Percentiles rank a stretch among this genome's conserved stretches.
These are phyloP conservation scores for Hyparrhenia diplandra DNA, from an alignment of 176 grass and related monocot genomes.

Conservation along the genomic window DNA sequence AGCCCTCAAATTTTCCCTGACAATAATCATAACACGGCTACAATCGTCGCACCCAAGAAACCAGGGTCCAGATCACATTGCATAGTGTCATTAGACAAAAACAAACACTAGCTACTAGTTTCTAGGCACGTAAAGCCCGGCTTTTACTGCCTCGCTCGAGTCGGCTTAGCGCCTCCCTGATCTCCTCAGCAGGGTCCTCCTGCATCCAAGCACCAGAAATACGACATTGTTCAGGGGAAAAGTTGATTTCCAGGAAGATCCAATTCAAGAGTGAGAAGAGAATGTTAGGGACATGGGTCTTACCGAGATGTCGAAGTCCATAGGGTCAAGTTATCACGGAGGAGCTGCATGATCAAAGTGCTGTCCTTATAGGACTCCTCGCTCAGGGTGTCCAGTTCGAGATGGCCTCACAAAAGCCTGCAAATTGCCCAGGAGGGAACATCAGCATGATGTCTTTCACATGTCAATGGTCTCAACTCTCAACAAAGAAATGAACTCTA, in stretches of 20 bases:
- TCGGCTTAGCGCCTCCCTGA: slow-evolving; percentile 42
- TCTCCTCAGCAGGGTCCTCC: slow-evolving; percentile 52
- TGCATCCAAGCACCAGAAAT: background rate
- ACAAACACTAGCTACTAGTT: slow-evolving; percentile 38
- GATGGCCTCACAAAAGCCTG: slow-evolving; percentile 88
- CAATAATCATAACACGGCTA: slow-evolving; percentile 36
- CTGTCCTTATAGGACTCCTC: slow-evolving; percentile 95
- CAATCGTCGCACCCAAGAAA: slow-evolving; percentile 19
- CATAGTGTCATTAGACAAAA: slow-evolving; percentile 37
- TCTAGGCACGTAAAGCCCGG: slow-evolving; percentile 31
- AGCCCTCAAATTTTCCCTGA: slow-evolving; percentile 25
- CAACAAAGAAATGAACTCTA: background rate
- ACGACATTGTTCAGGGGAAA: background rate
- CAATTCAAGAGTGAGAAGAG: background rate
- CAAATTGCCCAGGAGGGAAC: background rate
- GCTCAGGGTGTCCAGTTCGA: slow-evolving; percentile 80
- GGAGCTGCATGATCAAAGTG: slow-evolving; percentile 87
- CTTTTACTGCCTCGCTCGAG: slow-evolving; percentile 48
- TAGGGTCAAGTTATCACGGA: slow-evolving; percentile 84
- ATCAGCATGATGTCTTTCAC: slow-evolving; percentile 23
- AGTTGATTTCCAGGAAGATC: background rate
- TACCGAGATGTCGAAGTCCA: slow-evolving; percentile 87
- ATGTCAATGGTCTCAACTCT: background rate
- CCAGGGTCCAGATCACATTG: slow-evolving; percentile 42
- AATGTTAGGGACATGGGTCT: background rate